These are phyloP conservation scores for Cerioporus squamosus DNA, from an alignment of 1,284 basidiomycete species.

Conservation along the genomic window DNA sequence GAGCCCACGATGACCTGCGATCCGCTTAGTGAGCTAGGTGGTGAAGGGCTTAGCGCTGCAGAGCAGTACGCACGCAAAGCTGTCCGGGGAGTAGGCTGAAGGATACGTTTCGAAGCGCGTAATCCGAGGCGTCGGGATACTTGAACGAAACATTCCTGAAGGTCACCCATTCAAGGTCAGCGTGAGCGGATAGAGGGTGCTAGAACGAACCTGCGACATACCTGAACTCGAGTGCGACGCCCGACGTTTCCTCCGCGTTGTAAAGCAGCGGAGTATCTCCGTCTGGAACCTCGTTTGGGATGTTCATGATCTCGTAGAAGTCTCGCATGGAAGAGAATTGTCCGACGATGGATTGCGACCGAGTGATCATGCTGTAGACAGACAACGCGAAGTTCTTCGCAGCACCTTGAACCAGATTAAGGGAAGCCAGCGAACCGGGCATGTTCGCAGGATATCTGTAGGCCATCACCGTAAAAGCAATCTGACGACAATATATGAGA, in stretches of 20 bases:
- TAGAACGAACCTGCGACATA: constrained; percentile 18
- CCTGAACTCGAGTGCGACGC: constrained; percentile 75
- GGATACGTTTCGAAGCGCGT: constrained; percentile 64
- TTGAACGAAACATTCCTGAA: constrained; percentile 70
- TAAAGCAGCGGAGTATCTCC: constrained; percentile 50
- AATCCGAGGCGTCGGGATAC: constrained; percentile 62
- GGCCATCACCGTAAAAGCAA: constrained; percentile 73
- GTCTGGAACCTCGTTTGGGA: constrained; percentile 62
- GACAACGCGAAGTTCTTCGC: constrained; percentile 57
- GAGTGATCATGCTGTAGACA: constrained; percentile 54
- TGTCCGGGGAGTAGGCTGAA: constrained; percentile 74
- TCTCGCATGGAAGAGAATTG: background rate
- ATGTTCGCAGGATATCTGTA: constrained; percentile 70
- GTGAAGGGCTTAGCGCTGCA: background rate
- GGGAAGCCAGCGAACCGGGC: constrained; percentile 71
- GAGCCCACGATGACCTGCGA: constrained; percentile 74
- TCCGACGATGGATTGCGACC: constrained; percentile 55
- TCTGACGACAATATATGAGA: constrained; percentile 43
- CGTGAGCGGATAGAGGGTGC: background rate
- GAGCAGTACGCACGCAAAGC: constrained; percentile 60
- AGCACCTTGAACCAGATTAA: constrained; percentile 68
- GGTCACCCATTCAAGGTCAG: no score
- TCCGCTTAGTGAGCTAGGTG: background rate
- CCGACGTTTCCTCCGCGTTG: constrained; percentile 60
- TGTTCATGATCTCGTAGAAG: constrained; percentile 51